A percentile compares a stretch with the other conserved stretches of the same genome.
Conservation (phyloP, 768 basidiomycete species). For the Rhodotorula babjevae region DNA sequence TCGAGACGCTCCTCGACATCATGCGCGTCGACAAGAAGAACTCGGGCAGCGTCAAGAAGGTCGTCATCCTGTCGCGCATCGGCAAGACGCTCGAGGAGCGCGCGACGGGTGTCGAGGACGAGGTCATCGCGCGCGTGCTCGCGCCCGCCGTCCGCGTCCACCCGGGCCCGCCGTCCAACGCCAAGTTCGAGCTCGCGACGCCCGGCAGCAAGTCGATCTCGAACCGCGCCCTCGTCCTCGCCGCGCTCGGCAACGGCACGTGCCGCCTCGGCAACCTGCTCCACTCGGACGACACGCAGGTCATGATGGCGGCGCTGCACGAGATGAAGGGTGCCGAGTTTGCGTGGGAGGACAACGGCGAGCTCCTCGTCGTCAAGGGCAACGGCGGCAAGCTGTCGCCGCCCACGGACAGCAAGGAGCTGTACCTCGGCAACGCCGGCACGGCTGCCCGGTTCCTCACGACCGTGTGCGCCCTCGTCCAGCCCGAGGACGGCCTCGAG, state of each 20-base stretch:
- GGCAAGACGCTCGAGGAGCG: conserved; percentile 87
- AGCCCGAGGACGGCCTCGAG: conserved; percentile 51
- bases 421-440: conserved; percentile 95
- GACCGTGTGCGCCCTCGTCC: conserved; percentile 87
- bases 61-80: conserved; percentile 84
- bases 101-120: conserved; percentile 78
- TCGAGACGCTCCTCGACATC: conserved; percentile 78
- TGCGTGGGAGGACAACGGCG: conserved; percentile 91
- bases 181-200: conserved; percentile 68
- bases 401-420: conserved; percentile 72
- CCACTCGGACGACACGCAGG: conserved; percentile 96
- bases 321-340: conserved; percentile 90
- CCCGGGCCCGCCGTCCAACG: conserved; percentile 53
- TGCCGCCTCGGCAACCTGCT: conserved; percentile 84
- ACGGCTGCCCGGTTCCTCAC: conserved; percentile 97
- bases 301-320: conserved; percentile 92
- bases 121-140: conserved; percentile 73
- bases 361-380: conserved; percentile 86
- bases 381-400: conserved; percentile 69
- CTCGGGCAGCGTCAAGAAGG: conserved; percentile 81
- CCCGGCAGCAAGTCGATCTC: conserved; percentile 96
- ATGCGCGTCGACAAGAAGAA: conserved; percentile 95
- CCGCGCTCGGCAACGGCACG: conserved; percentile 81
- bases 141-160: conserved; percentile 73
- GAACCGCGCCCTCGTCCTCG: conserved; percentile 86